Evolutionary conservation across 495 filamentous ascomycete species (phyloP), one percentile per base, ranked within the genome.

Genomic region (Talaromyces ruber): DNA sequence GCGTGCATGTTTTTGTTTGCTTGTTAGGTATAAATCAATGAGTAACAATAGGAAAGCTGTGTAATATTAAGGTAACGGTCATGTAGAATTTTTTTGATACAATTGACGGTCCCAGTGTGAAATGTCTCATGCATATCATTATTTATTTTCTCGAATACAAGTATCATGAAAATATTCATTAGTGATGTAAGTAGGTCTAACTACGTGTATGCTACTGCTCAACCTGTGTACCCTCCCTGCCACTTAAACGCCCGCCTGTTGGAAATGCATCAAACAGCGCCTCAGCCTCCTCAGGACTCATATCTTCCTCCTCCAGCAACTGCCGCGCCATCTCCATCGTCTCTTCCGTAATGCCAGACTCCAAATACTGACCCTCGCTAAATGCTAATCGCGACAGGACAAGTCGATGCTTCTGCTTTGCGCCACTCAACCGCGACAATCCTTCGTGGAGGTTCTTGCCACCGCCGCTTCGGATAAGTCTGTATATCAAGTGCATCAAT

Each of bases 251-350:
- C n/a, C 57, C 34, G 3, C 57, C 39, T 4, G 59, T 60, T 9
- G 74, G 77, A 69, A 86, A 89, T 26, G 80, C 84, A 34, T 75
- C 75, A 16, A 83, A 72, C 29, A 91, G 70, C 6, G 80, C 85
- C 70, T 88, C 86, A 2, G 86, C 88, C 70, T 91, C 88, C 64
- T 91, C 83, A 7, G 86, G 86, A 65, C 82, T 88, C 25, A 89
- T 78, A 32, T 60, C 59, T 65, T 81, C 80, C 58, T 81, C 79
- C 65, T 90, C 86, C 52, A 91, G 67, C 63, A 91, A 75, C 64
- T 75, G 71, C 65, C 86, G 83, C 58, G 88, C 88, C 70, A 78
- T 82, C 59, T 89, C 86, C 21, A 85, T 79, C 12, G 84, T 84
- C 55, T 86, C 86, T 57, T 88, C 83, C 22, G 86, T 82, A 58